Percentiles rank a stretch among this genome's conserved stretches.
These are phyloP conservation scores for Priceomyces melissophilus DNA, from an alignment of 805 yeast genomes.

Conservation along the genomic window DNA sequence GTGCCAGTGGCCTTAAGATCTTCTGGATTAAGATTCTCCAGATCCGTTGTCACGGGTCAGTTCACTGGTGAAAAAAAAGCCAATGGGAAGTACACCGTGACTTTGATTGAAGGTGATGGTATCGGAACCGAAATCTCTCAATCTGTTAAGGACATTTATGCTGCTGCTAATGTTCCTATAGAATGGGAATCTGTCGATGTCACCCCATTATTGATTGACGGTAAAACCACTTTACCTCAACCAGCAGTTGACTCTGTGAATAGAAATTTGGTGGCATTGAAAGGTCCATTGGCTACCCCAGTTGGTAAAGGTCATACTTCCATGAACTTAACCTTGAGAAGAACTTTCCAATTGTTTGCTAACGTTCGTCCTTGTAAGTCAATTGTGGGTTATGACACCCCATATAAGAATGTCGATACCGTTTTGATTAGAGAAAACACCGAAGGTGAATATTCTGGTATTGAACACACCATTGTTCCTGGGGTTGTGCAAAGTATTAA, in stretches of 20 bases:
- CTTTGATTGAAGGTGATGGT: conserved; percentile 98
- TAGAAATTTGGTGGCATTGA: conserved; percentile 89
- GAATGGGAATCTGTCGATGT: conserved; percentile 98
- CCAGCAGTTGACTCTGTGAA: conserved; percentile 90
- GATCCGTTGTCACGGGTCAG: conserved; percentile 58
- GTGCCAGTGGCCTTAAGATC: conserved; percentile 11
- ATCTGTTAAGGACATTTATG: conserved; percentile 88
- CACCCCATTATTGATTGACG: conserved; percentile 86
- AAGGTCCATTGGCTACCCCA: conserved; percentile 98
- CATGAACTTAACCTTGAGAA: conserved; percentile 93
- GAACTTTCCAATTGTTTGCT: conserved; percentile 94
- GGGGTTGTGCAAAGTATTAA: conserved; percentile 98
- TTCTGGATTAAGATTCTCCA: conserved; percentile 28
- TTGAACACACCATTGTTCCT: conserved; percentile 96
- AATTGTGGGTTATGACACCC: conserved; percentile 89
- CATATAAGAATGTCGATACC: conserved; percentile 84
- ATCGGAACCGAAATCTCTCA: conserved; percentile 93
- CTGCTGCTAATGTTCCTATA: conserved; percentile 93
- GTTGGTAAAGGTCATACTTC: conserved; percentile 99
- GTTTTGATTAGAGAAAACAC: conserved; percentile 98
- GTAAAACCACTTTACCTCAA: conserved; percentile 89
- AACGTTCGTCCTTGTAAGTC: conserved; percentile 97
- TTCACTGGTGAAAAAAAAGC: conserved; percentile 62
- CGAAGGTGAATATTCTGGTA: conserved; percentile 99
- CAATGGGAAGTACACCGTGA: conserved; percentile 87